These are phyloP conservation scores for Dactylonectria estremocensis DNA, from an alignment of 2,329 filamentous ascomycete genomes.

Conservation along the genomic window DNA sequence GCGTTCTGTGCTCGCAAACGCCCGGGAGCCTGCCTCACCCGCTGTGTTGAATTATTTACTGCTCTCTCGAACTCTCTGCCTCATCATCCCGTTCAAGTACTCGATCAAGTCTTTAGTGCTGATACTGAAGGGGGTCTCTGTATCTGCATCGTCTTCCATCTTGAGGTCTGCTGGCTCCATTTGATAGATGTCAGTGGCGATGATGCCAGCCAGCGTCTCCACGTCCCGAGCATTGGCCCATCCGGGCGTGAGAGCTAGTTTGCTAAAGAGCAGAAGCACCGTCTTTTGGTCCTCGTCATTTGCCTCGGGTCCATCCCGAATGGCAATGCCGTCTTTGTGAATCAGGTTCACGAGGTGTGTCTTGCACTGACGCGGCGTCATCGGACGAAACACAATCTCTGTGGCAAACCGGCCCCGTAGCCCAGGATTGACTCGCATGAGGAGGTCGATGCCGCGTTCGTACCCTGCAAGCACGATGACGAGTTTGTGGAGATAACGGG, in stretches of 20 bases:
- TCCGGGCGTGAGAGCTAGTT: not conserved
- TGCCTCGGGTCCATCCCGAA: not conserved
- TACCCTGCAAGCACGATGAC: slow-evolving; percentile 32
- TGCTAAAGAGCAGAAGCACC: not conserved
- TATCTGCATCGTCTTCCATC: not conserved
- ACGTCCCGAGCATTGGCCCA: slow-evolving; percentile 3
- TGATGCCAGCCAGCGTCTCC: not conserved
- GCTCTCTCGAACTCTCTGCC: not conserved
- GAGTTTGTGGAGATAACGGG: slow-evolving; percentile 24
- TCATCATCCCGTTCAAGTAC: not conserved
- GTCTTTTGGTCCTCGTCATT: not conserved
- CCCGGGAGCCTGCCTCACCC: too few relatives aligned
- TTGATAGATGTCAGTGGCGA: not conserved
- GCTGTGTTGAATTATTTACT: too few relatives aligned
- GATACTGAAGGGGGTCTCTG: not conserved
- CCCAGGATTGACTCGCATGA: slow-evolving; percentile 1
- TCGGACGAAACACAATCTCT: not conserved
- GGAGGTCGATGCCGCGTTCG: slow-evolving; percentile 14
- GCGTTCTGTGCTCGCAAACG: too few relatives aligned
- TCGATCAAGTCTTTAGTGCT: not conserved
- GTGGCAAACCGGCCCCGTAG: not conserved
- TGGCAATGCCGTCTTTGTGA: not conserved
- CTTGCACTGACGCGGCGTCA: not conserved
- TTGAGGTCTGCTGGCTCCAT: not conserved
- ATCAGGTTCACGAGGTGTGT: not conserved